Percentiles rank a stretch among this genome's conserved stretches.
Evolutionary conservation across 2,329 filamentous ascomycete genomes (phyloP).

Genomic region (Botryosphaeria agaves): DNA sequence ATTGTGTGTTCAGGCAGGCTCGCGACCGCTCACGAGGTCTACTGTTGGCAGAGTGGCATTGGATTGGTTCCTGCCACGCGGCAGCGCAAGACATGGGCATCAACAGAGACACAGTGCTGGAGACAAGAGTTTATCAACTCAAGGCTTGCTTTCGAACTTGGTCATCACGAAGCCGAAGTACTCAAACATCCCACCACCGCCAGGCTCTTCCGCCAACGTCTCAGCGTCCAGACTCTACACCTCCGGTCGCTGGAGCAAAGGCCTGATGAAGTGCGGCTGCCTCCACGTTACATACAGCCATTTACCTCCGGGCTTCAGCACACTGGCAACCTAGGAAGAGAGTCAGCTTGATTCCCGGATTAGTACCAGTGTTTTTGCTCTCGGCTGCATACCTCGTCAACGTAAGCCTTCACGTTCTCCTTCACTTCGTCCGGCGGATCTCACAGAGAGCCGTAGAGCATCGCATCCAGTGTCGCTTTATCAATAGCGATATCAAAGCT

Average conservation of each 20-base stretch:
- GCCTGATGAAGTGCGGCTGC: slow-evolving; percentile 36
- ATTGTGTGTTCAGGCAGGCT: too few species aligned
- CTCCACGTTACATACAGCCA: slow-evolving; percentile 27
- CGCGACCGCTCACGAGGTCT: too few species aligned
- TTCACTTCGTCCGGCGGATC: slow-evolving; percentile 12
- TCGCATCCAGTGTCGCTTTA: slow-evolving; percentile 16
- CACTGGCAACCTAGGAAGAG: slow-evolving; percentile 7
- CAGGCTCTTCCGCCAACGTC: slow-evolving; percentile 15
- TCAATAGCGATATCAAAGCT: slow-evolving; percentile 35
- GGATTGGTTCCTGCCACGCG: too few species aligned
- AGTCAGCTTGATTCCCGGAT: too few species aligned
- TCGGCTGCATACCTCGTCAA: slow-evolving; percentile 6
- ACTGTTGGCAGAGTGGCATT: too few species aligned
- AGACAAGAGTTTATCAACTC: too few species aligned
- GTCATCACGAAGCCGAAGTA: slow-evolving; percentile 29
- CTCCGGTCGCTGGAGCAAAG: slow-evolving; percentile 24
- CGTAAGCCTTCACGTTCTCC: slow-evolving; percentile 9
- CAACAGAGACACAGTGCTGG: too few species aligned
- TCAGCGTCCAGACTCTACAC: slow-evolving; percentile 29
- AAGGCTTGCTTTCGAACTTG: slow-evolving; percentile 14
- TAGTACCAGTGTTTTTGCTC: too few species aligned
- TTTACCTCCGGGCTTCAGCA: slow-evolving; percentile 12
- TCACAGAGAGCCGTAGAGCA: slow-evolving; percentile 16
- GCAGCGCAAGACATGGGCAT: too few species aligned
- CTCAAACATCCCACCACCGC: slow-evolving; percentile 25